phyloP scores from a whole-genome alignment of 2,329 filamentous ascomycete genomes.

The Fragosphaeria purpurea region DNA sequence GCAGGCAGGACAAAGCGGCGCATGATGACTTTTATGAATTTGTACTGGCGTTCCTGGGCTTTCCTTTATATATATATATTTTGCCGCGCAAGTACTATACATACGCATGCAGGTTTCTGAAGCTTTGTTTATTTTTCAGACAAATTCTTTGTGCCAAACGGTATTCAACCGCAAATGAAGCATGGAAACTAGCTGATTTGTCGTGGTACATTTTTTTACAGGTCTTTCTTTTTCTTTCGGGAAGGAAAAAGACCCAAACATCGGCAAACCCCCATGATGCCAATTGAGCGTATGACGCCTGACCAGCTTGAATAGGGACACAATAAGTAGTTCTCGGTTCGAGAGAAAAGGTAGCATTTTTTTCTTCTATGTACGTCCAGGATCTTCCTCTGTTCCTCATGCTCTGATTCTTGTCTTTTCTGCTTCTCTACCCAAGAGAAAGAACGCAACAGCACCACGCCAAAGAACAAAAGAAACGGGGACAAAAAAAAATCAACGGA shows the following conservation, averaged over 20 bases:
- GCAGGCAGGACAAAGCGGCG: constrained; percentile 38
- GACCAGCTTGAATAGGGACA: not conserved
- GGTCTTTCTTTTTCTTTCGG: not conserved
- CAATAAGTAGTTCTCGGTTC: too few species aligned
- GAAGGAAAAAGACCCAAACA: too few species aligned
- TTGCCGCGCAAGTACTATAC: not conserved
- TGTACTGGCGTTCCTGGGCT: not conserved
- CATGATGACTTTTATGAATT: constrained; percentile 19
- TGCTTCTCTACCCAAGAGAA: not conserved
- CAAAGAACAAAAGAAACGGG: not conserved
- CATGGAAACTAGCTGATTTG: constrained; percentile 14
- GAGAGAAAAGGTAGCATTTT: not conserved
- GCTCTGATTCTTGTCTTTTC: not conserved
- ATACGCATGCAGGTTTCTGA: not conserved
- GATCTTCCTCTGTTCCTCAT: not conserved
- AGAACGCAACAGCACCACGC: constrained; percentile 3
- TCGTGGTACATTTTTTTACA: constrained; percentile 26
- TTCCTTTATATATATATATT: not conserved
- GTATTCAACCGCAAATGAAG: not conserved
- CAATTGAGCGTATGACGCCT: too few species aligned
- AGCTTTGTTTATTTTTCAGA: not conserved
- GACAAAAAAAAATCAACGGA: not conserved
- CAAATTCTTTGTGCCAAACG: too few species aligned
- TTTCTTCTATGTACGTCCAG: not conserved
- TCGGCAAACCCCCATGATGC: too few species aligned